Base-by-base conservation (phyloP, 345 rosid species). In the Rhizophora mangle region DNA sequence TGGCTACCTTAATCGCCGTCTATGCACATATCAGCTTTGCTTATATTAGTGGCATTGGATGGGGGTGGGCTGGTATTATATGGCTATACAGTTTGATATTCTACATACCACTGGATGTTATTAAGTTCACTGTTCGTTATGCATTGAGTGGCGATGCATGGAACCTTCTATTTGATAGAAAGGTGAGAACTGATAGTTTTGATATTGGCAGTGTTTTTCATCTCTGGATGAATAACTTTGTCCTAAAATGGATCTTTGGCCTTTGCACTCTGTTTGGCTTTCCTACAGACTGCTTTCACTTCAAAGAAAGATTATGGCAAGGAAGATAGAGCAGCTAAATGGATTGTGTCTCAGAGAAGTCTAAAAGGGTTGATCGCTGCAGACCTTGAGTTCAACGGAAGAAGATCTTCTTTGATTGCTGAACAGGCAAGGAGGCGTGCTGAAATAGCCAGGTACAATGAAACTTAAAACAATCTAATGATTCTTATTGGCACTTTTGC, bases 41-140 rank as follows among this genome's bases (percentile, higher is more conserved):
- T 78, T 68, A 80, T 63, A 89, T 94, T 64, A 87, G 85, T 0
- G 92, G 97, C 54, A 94, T 94, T 62, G 98, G 98, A 78, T 94
- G 98, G 98, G 87, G 90, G 75, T 94, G 97, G 98, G 98, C 96
- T 57, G 98, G 93, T 65, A 84, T 89, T 47, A 89, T 94, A 72
- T 91, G 98, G 98, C 65, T 91, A 54, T 94, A 91, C 71, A 87
- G 96, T 70, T 73, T 94, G 73, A 60, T 89, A 74, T 91, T 85
- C 87, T 91, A 89, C 68, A 8, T 94, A 66, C 97, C 96, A 3
- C 68, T 94, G 64, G 98, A 94, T 73, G 63, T 91, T 15, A 94
- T 94, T 72, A 91, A 94, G 82, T 87, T 94, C 74, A 26, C 34
- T 8, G 92, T 91, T 65, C 87, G 88, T 6, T 91, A 91, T 24